Evolutionary conservation across 495 filamentous ascomycete species (phyloP), one percentile per base, ranked within the genome.

Genomic region (Podospora conica): DNA sequence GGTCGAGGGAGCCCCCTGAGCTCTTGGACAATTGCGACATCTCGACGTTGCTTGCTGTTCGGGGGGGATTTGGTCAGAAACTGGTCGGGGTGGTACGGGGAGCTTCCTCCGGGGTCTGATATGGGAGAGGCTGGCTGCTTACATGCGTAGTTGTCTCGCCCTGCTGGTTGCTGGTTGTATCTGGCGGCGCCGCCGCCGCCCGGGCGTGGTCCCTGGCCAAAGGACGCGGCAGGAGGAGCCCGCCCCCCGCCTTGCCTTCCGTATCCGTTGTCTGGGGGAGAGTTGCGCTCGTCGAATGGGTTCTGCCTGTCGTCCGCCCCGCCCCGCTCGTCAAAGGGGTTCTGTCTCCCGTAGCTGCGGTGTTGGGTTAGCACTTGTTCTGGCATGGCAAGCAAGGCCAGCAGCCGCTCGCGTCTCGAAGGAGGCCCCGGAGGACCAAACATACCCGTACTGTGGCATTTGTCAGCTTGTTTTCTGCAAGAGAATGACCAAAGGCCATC

Each of bases 21-120:
- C 86, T 85, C 70, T 77, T 73, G 53, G 75, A 65, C 8, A 90
- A 76, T 25, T 87, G 80, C 53, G 76, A 75, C 88, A 91, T 89
- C 76, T 91, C 90, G 78, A 85, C 79, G 60, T 82, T 80, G 71
- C 78, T 76, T 61, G 73, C 81, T 80, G 66, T 58, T 57, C 9
- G 22, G 9, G 22, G 12, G 29, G 2, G 20, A n/a, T n/a, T 9
- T 18, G 18, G 64, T 66, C 68, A 64, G 62, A 11, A 15, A 21
- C 21, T 40, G 24, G 5, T 20, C 33, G 27, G 27, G 15, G 25
- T 28, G 23, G 24, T 59, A 20, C 4, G 64, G 59, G 3, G 8
- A 24, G 7, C n/a, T 53, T 25, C 22, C 28, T 40, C 22, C 8
- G 9, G 18, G 21, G 27, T 60, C 5, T 55, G 22, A 20, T 11